Evolutionary conservation across 2,329 filamentous ascomycete genomes (phyloP).

Genomic region (Colletotrichum sp.): DNA sequence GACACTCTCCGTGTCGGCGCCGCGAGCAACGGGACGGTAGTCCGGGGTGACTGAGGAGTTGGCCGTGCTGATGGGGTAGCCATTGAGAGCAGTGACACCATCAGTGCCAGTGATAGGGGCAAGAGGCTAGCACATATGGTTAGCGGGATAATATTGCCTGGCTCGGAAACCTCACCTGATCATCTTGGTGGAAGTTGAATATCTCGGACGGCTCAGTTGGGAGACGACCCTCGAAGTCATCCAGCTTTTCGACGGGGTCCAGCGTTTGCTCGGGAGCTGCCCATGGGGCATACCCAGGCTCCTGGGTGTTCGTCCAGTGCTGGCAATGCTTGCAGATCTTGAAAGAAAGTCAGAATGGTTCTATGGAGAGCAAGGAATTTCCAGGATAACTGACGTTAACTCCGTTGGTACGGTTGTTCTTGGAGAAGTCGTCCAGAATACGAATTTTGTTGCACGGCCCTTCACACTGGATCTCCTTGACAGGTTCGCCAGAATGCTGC

Average conservation of each 20-base stretch:
- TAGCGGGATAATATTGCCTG: not conserved
- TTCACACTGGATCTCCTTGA: constrained; percentile 32
- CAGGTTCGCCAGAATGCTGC: constrained; percentile 31
- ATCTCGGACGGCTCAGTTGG: constrained; percentile 9
- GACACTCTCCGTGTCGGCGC: not conserved
- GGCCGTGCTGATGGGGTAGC: not conserved
- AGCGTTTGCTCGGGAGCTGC: not conserved
- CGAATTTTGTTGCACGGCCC: constrained; percentile 33
- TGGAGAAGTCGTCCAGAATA: constrained; percentile 32
- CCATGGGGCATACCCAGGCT: constrained; percentile 26
- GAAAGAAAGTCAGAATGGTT: not conserved
- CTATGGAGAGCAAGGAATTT: not conserved
- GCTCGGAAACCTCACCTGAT: not conserved
- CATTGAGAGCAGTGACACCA: not conserved
- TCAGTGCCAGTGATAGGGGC: constrained; percentile 4
- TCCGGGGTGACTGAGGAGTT: not conserved
- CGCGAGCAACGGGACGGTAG: not conserved
- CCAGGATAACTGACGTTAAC: constrained; percentile 30
- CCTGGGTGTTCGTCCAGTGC: constrained; percentile 40
- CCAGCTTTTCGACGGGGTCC: not conserved
- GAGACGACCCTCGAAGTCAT: not conserved
- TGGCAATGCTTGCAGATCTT: constrained; percentile 39
- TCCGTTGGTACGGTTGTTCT: constrained; percentile 29
- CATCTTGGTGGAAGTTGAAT: not conserved
- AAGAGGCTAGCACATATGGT: not conserved